Conservation (phyloP, 73 alveolate genomes). For the Paramecium pentaurelia region DNA sequence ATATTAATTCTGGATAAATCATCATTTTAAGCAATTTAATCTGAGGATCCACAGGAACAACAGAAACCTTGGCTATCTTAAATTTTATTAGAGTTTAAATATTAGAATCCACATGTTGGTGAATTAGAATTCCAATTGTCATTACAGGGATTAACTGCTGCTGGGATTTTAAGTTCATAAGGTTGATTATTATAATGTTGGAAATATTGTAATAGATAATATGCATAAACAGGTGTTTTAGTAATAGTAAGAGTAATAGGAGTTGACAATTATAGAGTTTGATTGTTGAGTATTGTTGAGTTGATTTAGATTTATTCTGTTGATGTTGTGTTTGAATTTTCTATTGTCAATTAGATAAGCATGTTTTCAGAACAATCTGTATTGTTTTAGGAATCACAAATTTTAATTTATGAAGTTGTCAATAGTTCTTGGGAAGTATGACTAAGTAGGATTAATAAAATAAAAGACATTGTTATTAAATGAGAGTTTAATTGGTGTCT, state of each 20-base stretch:
- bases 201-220: slow-evolving; percentile 16
- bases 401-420: neutral
- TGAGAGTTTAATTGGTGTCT: neutral
- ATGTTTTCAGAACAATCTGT: neutral
- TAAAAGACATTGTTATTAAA: neutral
- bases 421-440: neutral
- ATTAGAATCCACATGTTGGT: slow-evolving; percentile 26
- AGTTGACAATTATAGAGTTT: neutral
- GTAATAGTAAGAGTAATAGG: neutral
- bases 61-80: slow-evolving; percentile 35
- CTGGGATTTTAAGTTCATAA: neutral
- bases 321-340: neutral
- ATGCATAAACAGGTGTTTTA: slow-evolving; percentile 21
- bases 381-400: neutral
- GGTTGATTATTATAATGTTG: slow-evolving; percentile 2
- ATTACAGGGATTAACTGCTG: neutral
- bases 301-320: slow-evolving; percentile 11
- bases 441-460: neutral
- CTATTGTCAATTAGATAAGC: neutral
- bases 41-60: neutral
- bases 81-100: neutral
- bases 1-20: neutral
- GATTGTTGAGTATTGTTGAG: neutral
- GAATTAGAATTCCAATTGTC: neutral
- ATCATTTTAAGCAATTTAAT: neutral